Evolutionary conservation across 1,284 basidiomycete genomes (phyloP).

Genomic region (Moesziomyces sp.): DNA sequence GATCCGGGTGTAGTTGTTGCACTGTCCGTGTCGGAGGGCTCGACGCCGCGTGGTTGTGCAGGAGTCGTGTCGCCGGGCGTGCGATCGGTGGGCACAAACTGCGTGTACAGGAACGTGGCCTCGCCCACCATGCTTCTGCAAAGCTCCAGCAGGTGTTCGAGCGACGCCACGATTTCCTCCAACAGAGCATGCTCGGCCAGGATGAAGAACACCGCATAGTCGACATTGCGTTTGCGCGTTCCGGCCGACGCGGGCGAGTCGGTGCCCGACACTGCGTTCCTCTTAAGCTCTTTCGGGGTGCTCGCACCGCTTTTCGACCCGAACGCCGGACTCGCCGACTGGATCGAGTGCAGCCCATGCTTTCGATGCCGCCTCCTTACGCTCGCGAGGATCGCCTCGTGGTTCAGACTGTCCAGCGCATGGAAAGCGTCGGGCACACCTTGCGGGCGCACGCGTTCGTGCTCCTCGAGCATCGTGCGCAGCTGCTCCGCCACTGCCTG

Average conservation of each 20-base stretch:
- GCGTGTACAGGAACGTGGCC: conserved; percentile 45
- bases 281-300: conserved; percentile 1
- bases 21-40: not conserved
- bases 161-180: conserved; percentile 44
- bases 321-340: conserved; percentile 17
- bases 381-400: conserved; percentile 6
- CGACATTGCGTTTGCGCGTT: conserved; percentile 9
- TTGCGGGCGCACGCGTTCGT: not conserved
- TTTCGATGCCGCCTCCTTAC: conserved; percentile 30
- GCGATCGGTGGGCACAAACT: conserved; percentile 26
- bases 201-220: conserved; percentile 55
- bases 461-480: conserved; percentile 15
- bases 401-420: conserved; percentile 33
- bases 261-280: conserved; percentile 4
- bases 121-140: conserved; percentile 60
- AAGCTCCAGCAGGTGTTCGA: conserved; percentile 52
- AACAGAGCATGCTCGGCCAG: conserved; percentile 62
- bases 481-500: conserved; percentile 47
- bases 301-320: conserved; percentile 5
- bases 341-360: conserved; percentile 58
- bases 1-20: not conserved
- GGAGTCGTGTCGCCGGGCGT: conserved; percentile 17
- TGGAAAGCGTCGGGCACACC: conserved; percentile 34
- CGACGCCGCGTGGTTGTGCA: not conserved
- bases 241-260: conserved; percentile 13